phyloP scores from a whole-genome alignment of 106 monocot species.

The Platanthera zijinensis region DNA sequence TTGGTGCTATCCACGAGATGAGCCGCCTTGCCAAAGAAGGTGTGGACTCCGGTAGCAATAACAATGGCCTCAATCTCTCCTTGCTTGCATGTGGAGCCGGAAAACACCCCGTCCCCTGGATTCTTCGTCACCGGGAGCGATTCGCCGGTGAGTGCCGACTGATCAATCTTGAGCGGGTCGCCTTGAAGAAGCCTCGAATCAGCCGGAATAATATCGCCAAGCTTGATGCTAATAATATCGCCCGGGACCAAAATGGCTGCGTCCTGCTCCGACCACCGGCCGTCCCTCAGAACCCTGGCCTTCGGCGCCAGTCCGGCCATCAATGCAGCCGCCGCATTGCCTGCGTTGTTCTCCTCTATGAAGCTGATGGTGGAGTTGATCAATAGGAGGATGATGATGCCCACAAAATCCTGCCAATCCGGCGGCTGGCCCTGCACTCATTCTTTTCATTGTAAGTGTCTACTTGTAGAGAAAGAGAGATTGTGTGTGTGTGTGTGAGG shows the following conservation, averaged over 20 bases:
- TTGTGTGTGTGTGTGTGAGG: too few relatives aligned
- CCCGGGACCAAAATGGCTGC: slow-evolving; percentile 53
- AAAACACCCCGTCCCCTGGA: neutral
- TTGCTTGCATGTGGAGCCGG: slow-evolving; percentile 3
- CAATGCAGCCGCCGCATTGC: slow-evolving; percentile 50
- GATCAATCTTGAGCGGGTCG: slow-evolving; percentile 21
- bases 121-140: neutral
- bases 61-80: slow-evolving; percentile 4
- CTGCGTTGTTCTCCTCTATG: slow-evolving; percentile 63
- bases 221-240: slow-evolving; percentile 54
- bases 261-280: slow-evolving; percentile 39
- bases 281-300: slow-evolving; percentile 54
- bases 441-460: too few relatives aligned
- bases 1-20: slow-evolving; percentile 1
- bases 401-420: slow-evolving; percentile 79
- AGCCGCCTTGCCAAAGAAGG: neutral
- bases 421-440: slow-evolving; percentile 42
- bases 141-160: neutral
- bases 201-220: slow-evolving; percentile 58
- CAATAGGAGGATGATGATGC: slow-evolving; percentile 48
- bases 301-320: slow-evolving; percentile 61
- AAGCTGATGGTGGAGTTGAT: slow-evolving; percentile 65
- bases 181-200: slow-evolving; percentile 60
- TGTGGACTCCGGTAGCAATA: neutral
- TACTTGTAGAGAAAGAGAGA: too few relatives aligned